These are phyloP conservation scores for Podosphaera leucotricha DNA, from an alignment of 2,329 filamentous ascomycete species.

Conservation along the genomic window DNA sequence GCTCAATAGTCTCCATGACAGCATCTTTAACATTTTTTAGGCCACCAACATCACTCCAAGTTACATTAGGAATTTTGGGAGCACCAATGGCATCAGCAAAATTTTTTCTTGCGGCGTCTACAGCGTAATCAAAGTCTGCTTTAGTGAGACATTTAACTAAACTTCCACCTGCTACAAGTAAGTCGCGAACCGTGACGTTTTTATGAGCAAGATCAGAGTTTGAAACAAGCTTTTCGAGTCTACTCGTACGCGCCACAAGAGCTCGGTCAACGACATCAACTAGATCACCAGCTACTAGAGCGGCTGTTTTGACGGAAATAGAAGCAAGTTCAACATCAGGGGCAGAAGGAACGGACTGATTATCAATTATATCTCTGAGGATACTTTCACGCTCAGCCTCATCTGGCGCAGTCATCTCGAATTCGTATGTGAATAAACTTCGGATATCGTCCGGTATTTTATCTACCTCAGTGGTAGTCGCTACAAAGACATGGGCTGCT, in stretches of 20 bases:
- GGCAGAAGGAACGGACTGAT: constrained; percentile 53
- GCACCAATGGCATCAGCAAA: constrained; percentile 95
- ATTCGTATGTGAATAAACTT: constrained; percentile 80
- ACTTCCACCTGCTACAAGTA: constrained; percentile 71
- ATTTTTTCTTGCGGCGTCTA: constrained; percentile 89
- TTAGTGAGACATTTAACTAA: constrained; percentile 57
- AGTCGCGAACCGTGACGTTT: constrained; percentile 46
- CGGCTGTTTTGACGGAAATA: constrained; percentile 85
- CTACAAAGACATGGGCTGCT: constrained; percentile 64
- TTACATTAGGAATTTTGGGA: constrained; percentile 91
- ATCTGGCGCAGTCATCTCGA: constrained; percentile 82
- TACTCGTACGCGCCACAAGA: constrained; percentile 47
- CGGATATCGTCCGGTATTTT: constrained; percentile 79
- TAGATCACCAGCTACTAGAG: constrained; percentile 78
- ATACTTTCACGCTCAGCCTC: constrained; percentile 83
- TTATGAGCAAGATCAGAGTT: constrained; percentile 20
- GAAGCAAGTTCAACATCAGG: constrained; percentile 62
- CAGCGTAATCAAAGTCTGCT: constrained; percentile 71
- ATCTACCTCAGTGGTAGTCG: constrained; percentile 86
- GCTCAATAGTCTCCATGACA: constrained; percentile 88
- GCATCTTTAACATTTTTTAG: constrained; percentile 87
- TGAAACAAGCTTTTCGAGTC: constrained; percentile 48
- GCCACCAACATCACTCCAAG: constrained; percentile 89
- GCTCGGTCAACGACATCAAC: constrained; percentile 88
- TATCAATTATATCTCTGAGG: constrained; percentile 51